Conservation (phyloP, 306 rosid genomes). For the Corylus avellana region DNA sequence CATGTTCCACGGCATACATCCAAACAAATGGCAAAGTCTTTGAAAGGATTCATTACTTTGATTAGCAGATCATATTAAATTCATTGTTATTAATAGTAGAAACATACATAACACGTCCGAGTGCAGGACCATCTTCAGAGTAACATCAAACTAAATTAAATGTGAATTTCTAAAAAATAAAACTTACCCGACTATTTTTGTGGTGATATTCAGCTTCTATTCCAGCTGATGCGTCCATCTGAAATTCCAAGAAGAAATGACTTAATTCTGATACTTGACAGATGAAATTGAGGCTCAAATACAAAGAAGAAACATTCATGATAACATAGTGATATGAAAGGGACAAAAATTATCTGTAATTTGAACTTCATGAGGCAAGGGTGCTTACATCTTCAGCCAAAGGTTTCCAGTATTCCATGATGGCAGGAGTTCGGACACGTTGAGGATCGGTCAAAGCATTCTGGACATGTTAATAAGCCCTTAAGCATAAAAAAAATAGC, state of each 20-base stretch:
- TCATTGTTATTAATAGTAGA: neutral
- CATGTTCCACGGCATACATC: neutral
- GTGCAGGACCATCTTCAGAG: neutral
- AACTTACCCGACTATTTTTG: constrained; percentile 74
- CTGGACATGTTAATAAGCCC: constrained; percentile 45
- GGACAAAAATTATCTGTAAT: constrained; percentile 13
- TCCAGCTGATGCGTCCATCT: constrained; percentile 93
- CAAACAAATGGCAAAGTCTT: neutral
- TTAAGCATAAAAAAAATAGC: constrained; percentile 8
- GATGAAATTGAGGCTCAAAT: neutral
- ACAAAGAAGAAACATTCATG: constrained; percentile 1
- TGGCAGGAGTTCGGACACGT: constrained; percentile 90
- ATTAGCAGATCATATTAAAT: neutral
- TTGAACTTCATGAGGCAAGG: constrained; percentile 23
- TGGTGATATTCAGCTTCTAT: constrained; percentile 92
- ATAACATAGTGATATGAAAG: constrained; percentile 11
- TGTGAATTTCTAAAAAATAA: constrained; percentile 10
- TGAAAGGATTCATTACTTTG: neutral
- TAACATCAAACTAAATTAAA: neutral
- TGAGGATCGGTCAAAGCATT: constrained; percentile 91
- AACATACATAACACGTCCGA: neutral
- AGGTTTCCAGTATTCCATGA: constrained; percentile 90
- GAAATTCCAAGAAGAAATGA: constrained; percentile 33
- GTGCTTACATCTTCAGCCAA: constrained; percentile 92
- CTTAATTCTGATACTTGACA: constrained; percentile 16